Evolutionary conservation across 805 yeast species (phyloP), one percentile per base, ranked within the genome.

Genomic region (Candida nanaspora): DNA sequence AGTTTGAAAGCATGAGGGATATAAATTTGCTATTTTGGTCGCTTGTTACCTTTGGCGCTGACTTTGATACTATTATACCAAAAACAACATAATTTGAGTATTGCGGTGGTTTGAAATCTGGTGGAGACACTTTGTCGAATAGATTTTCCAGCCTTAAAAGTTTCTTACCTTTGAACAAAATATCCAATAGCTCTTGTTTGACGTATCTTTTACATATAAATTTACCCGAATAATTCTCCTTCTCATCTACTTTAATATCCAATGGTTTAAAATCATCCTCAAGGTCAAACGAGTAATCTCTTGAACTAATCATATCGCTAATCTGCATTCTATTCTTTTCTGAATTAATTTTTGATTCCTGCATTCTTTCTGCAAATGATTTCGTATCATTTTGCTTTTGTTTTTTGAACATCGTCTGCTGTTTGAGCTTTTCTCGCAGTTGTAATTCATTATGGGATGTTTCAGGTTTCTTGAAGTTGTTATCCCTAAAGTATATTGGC

Each of bases 1-100:
- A 81, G 54, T 85, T 84, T 0, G 95, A 83, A 3, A 91, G 50
- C 2, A 75, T 71, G 18, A 88, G 42, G 42, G 73, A 73, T 47
- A 85, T 63, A 52, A 67, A 89, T 52, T 80, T 82, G 13, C 48
- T 50, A 35, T 55, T 56, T 4, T 53, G 63, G 22, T 62, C 53
- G 13, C 68, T 47, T 0, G 85, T 65, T 4, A 62, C 57, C 46
- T 70, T 67, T 3, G 82, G 69, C 7, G 68, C 74, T 4, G 78
- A 64, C 52, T 87, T 87, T 18, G 56, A 52, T 4, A 77, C 63
- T 0, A 89, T 65, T 2, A 85, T 68, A 1, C 95, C 97, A n/a
- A 82, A 52, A 1, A 80, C 72, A n/a, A 81, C 80, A 83, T 87
- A 88, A 54, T 89, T 88, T 3, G 82, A 61, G 51, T 81, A 80